phyloP scores from a whole-genome alignment of 2,329 filamentous ascomycete species.

The Xylaria sp. region DNA sequence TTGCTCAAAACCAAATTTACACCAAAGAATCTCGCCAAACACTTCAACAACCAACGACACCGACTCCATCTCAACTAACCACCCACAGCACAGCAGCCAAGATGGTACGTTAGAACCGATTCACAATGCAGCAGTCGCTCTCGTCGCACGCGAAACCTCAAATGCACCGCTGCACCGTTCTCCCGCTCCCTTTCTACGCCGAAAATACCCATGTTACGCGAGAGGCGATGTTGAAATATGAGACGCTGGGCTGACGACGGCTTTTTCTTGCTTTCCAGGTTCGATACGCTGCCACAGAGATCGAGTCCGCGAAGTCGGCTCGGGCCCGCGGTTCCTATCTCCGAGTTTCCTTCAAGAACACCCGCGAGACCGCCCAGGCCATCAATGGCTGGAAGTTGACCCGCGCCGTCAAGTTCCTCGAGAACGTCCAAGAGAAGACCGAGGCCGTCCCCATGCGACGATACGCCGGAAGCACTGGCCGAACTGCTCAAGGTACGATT shows the following conservation, averaged over 20 bases:
- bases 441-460: constrained; percentile 98
- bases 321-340: constrained; percentile 98
- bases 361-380: constrained; percentile 97
- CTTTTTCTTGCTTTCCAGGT: constrained; percentile 66
- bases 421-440: constrained; percentile 97
- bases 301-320: constrained; percentile 90
- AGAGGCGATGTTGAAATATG: constrained; percentile 20
- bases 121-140: constrained; percentile 7
- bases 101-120: constrained; percentile 58
- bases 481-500: constrained; percentile 94
- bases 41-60: constrained; percentile 61
- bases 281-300: constrained; percentile 94
- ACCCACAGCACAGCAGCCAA: constrained; percentile 63
- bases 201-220: constrained; percentile 17
- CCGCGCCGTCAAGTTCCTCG: constrained; percentile 94
- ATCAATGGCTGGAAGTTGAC: constrained; percentile 99
- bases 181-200: constrained; percentile 21
- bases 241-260: constrained; percentile 39
- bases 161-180: constrained; percentile 46
- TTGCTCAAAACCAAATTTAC: constrained; percentile 55
- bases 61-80: constrained; percentile 63
- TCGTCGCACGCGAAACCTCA: constrained; percentile 24
- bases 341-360: constrained; percentile 99
- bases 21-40: constrained; percentile 55
- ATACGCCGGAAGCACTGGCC: constrained; percentile 95